These are phyloP conservation scores for Triticum dicoccoides DNA, from an alignment of 176 grass and related monocot genomes.

Conservation along the genomic window DNA sequence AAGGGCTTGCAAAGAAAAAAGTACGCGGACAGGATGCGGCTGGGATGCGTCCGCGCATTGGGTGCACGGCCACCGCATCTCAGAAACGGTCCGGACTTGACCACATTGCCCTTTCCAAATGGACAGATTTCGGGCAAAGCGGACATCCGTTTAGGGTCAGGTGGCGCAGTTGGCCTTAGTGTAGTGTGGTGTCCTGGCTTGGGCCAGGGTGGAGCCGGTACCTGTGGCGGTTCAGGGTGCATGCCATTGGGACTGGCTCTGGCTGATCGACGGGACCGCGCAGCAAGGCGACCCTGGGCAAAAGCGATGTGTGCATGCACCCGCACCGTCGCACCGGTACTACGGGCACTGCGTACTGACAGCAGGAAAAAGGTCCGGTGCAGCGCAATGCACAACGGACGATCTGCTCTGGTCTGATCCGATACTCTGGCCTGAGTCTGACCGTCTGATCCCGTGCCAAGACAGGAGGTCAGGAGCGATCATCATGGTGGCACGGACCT, in stretches of 20 bases:
- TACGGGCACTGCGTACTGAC: neutral
- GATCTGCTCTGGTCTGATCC: neutral
- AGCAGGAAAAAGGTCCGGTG: neutral
- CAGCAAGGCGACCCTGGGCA: neutral
- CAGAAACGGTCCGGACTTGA: no score
- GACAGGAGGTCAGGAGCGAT: neutral
- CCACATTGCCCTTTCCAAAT: no score
- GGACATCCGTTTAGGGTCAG: no score
- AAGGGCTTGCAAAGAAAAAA: no score
- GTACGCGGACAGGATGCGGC: no score
- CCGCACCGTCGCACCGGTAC: neutral
- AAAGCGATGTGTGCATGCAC: neutral
- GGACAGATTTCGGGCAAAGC: no score
- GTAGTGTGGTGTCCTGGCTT: neutral
- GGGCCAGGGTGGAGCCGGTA: neutral
- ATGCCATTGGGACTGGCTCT: neutral
- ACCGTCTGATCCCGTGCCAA: slow-evolving; percentile 8
- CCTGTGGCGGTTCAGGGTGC: neutral
- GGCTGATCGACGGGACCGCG: neutral
- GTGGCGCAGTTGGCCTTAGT: no score
- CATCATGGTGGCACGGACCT: slow-evolving; percentile 37
- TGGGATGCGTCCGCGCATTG: no score
- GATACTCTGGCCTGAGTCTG: neutral
- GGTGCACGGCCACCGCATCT: no score
- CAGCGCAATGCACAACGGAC: slow-evolving; percentile 21